A percentile compares a stretch with the other conserved stretches of the same genome.
Conservation (phyloP, 805 yeast genomes). For the Yamadazyma tumulicola region DNA sequence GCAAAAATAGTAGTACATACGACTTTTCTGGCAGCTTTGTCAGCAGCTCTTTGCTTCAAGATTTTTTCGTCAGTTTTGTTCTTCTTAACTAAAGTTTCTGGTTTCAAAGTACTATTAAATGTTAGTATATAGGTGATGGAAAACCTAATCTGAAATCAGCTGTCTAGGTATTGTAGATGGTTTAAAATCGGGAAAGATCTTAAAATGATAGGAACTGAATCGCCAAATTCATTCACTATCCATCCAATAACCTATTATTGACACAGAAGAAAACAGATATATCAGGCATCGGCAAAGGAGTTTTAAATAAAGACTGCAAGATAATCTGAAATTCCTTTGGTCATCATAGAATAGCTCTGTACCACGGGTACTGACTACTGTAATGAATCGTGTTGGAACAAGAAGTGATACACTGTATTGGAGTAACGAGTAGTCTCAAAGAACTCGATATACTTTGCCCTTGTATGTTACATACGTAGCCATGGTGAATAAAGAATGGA, state of each 20-base stretch:
- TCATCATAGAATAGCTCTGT: constrained; percentile 4
- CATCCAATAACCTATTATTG: constrained; percentile 16
- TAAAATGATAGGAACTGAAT: constrained; percentile 29
- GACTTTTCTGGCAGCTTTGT: constrained; percentile 70
- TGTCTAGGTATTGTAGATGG: constrained; percentile 13
- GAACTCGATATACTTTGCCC: background rate
- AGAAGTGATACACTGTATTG: background rate
- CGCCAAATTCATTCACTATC: constrained; percentile 38
- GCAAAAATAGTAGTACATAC: constrained; percentile 62
- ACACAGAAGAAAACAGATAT: constrained; percentile 43
- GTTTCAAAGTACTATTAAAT: constrained; percentile 48
- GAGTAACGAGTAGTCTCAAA: background rate
- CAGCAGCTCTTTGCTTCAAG: constrained; percentile 76
- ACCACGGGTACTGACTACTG: background rate
- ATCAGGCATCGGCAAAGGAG: constrained; percentile 41
- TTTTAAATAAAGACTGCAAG: constrained; percentile 33
- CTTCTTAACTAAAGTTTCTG: constrained; percentile 86
- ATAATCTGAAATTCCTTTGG: constrained; percentile 41
- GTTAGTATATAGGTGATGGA: constrained; percentile 19
- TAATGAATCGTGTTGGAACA: background rate
- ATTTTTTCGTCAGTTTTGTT: constrained; percentile 74
- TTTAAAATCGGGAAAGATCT: constrained; percentile 22
- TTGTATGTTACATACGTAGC: constrained; percentile 14
- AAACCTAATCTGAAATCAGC: background rate
- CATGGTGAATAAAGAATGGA: constrained; percentile 5